These are phyloP conservation scores for Bryopsis sp. DNA, from an alignment of 139 green algal genomes.

Conservation along the genomic window DNA sequence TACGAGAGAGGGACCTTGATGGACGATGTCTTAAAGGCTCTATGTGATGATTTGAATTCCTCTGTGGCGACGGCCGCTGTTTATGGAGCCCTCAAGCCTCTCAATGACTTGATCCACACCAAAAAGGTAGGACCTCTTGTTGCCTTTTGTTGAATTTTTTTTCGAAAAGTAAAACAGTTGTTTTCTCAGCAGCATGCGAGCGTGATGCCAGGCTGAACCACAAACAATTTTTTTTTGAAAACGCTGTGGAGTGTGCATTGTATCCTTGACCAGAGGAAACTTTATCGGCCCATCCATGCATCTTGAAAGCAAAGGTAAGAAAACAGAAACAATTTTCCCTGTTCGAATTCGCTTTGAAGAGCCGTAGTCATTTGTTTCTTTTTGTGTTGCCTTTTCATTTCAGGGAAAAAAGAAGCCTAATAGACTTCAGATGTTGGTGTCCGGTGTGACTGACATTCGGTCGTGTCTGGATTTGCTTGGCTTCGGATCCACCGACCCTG, in stretches of 20 bases:
- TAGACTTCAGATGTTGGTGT: constrained; percentile 3
- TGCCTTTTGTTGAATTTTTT: too few species aligned
- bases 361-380: constrained; percentile 12
- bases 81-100: constrained; percentile 63
- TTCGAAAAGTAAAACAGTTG: too few species aligned
- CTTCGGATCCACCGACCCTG: constrained; percentile 26
- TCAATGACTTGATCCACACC: constrained; percentile 62
- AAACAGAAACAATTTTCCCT: too few species aligned
- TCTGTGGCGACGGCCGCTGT: constrained; percentile 58
- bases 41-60: constrained; percentile 90
- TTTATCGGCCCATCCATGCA: too few species aligned
- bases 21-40: constrained; percentile 25
- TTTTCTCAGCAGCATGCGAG: too few species aligned
- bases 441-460: background rate
- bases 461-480: constrained; percentile 28
- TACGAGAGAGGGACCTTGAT: constrained; percentile 5
- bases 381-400: constrained; percentile 11
- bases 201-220: too few species aligned
- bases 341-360: too few species aligned
- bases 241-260: too few species aligned
- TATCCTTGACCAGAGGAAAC: too few species aligned
- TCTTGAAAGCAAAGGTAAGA: too few species aligned
- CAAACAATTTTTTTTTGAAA: too few species aligned
- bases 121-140: constrained; percentile 24
- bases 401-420: background rate